Percentiles rank a stretch among this genome's conserved stretches.
Conservation (phyloP, 352 stramenopile species). For the Phytophthora hibernalis region DNA sequence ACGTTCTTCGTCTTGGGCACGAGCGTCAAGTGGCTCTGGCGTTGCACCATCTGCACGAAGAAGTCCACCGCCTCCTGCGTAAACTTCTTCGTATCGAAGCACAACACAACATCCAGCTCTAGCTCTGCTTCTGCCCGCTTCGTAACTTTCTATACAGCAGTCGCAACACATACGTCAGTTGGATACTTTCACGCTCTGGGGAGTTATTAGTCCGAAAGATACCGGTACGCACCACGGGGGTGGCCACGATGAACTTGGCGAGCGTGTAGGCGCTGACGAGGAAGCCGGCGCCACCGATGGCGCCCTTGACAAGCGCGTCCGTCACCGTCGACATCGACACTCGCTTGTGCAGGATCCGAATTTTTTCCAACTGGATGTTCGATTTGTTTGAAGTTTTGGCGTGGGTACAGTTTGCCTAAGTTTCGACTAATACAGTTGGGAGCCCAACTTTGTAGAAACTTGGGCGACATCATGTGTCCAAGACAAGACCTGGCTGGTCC, state of each 20-base stretch:
- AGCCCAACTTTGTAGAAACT: no score
- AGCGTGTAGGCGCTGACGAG: constrained; percentile 78
- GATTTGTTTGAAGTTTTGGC: constrained; percentile 19
- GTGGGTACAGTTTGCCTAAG: constrained; percentile 11
- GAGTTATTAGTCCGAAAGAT: background rate
- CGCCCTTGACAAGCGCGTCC: constrained; percentile 74
- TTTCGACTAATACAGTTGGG: no score
- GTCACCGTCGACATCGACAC: constrained; percentile 60
- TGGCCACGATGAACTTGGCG: constrained; percentile 83
- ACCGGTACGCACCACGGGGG: constrained; percentile 65
- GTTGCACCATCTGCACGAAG: constrained; percentile 69
- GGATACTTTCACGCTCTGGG: constrained; percentile 9
- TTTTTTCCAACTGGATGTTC: constrained; percentile 32
- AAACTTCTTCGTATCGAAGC: constrained; percentile 73
- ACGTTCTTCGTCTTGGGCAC: constrained; percentile 51
- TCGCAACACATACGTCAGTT: constrained; percentile 19
- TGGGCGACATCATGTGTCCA: no score
- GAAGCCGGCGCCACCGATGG: constrained; percentile 73
- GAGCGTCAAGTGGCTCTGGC: constrained; percentile 70
- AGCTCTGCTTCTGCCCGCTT: constrained; percentile 59
- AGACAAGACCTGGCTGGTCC: no score
- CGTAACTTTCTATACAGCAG: constrained; percentile 54
- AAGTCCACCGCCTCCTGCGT: constrained; percentile 57
- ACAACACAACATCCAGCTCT: constrained; percentile 77
- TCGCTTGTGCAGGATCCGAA: constrained; percentile 14